A percentile compares a stretch with the other conserved stretches of the same genome.
phyloP scores from a whole-genome alignment of 73 alveolate genomes.

The Diophrys appendiculata region DNA sequence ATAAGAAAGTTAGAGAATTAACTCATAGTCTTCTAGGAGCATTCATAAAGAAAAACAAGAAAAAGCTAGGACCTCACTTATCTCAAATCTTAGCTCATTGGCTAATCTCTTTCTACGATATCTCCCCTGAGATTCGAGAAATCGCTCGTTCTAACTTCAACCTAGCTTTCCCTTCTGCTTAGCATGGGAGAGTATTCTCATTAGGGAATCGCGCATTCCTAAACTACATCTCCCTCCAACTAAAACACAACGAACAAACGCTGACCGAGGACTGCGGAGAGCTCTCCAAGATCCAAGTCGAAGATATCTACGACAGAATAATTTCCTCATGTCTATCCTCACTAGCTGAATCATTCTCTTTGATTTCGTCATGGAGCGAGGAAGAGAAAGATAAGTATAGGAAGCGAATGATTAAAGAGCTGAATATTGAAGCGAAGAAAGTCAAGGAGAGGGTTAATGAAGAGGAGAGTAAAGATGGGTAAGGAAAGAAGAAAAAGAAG shows the following conservation, averaged over 20 bases:
- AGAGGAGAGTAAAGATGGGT: conserved; percentile 9
- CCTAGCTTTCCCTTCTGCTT: conserved; percentile 1
- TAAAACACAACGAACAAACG: background rate
- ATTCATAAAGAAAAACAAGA: conserved; percentile 49
- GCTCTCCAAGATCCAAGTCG: background rate
- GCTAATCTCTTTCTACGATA: conserved; percentile 65
- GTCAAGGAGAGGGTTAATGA: background rate
- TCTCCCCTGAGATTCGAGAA: conserved; percentile 35
- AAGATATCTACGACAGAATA: conserved; percentile 57
- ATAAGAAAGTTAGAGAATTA: conserved; percentile 62
- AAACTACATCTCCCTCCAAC: background rate
- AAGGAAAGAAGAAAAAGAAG: conserved; percentile 1
- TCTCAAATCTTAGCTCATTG: conserved; percentile 48
- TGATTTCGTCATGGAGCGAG: conserved; percentile 29
- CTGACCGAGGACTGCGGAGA: background rate
- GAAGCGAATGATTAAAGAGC: background rate
- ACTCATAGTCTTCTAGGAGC: conserved; percentile 47
- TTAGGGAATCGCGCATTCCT: background rate
- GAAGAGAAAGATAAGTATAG: conserved; percentile 27
- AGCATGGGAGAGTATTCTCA: background rate
- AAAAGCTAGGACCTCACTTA: conserved; percentile 46
- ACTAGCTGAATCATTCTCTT: conserved; percentile 39
- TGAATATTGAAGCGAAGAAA: conserved; percentile 25
- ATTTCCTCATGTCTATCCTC: conserved; percentile 37
- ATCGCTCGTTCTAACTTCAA: conserved; percentile 44